These are phyloP conservation scores for Paramarasmius palmivorus DNA, from an alignment of 1,284 basidiomycete species.

Conservation along the genomic window DNA sequence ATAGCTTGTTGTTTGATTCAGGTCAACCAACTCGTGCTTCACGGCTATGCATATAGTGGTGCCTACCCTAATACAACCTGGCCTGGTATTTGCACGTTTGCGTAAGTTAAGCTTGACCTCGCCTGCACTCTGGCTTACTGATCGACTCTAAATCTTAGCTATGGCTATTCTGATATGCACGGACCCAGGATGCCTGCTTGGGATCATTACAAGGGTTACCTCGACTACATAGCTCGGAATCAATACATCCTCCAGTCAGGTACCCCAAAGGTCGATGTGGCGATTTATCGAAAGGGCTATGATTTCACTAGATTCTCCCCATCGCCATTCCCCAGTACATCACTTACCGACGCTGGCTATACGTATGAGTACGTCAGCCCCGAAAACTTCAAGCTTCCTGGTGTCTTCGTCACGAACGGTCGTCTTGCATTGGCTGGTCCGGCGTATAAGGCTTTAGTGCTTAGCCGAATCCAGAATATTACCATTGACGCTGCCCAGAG, in stretches of 20 bases:
- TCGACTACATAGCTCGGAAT: slow-evolving; percentile 17
- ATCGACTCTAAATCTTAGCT: neutral
- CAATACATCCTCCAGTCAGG: slow-evolving; percentile 20
- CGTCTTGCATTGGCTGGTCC: slow-evolving; percentile 18
- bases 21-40: slow-evolving; percentile 10
- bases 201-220: slow-evolving; percentile 17
- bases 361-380: slow-evolving; percentile 22
- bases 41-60: slow-evolving; percentile 11
- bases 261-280: slow-evolving; percentile 17
- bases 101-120: neutral
- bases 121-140: neutral
- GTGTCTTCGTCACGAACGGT: slow-evolving; percentile 15
- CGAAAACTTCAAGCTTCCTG: slow-evolving; percentile 20
- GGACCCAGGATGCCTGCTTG: slow-evolving; percentile 16
- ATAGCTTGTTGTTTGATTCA: neutral
- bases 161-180: slow-evolving; percentile 16
- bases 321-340: slow-evolving; percentile 16
- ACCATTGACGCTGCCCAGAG: slow-evolving; percentile 15
- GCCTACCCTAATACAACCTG: slow-evolving; percentile 14
- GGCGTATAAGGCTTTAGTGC: slow-evolving; percentile 20
- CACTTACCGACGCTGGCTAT: slow-evolving; percentile 16
- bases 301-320: slow-evolving; percentile 9
- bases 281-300: slow-evolving; percentile 19
- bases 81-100: slow-evolving; percentile 9
- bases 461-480: slow-evolving; percentile 13